phyloP scores from a whole-genome alignment of 2,329 filamentous ascomycete species.

The Exophiala sideris region DNA sequence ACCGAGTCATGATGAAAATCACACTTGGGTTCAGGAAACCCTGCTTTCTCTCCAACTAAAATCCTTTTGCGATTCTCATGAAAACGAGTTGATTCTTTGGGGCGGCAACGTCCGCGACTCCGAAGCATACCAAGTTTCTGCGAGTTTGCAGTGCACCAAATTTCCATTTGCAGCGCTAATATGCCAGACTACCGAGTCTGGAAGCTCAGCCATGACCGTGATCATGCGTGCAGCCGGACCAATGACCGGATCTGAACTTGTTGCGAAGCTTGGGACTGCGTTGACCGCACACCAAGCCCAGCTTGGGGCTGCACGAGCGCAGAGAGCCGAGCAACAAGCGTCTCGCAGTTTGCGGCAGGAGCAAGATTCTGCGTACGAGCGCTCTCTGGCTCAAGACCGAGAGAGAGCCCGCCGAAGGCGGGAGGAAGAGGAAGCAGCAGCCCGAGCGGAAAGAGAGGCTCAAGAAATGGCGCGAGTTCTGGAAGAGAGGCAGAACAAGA shows the following conservation, averaged over 20 bases:
- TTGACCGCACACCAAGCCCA: constrained; percentile 74
- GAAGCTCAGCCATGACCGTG: constrained; percentile 76
- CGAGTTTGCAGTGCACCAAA: constrained; percentile 81
- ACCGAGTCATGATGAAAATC: constrained; percentile 91
- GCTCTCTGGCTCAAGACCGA: constrained; percentile 80
- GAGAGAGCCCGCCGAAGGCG: constrained; percentile 73
- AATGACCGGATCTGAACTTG: constrained; percentile 65
- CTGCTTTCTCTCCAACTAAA: constrained; percentile 72
- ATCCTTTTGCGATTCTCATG: constrained; percentile 68
- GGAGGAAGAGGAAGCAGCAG: constrained; percentile 67
- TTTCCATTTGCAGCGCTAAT: constrained; percentile 87
- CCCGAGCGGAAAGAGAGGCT: constrained; percentile 63
- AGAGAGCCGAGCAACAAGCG: constrained; percentile 75
- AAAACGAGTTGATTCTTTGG: constrained; percentile 84
- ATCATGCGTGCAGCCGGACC: constrained; percentile 74
- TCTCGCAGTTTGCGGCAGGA: constrained; percentile 77
- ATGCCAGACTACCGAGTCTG: constrained; percentile 77
- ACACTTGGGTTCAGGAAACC: constrained; percentile 75
- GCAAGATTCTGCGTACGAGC: constrained; percentile 91
- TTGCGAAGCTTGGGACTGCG: constrained; percentile 69
- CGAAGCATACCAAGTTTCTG: constrained; percentile 90
- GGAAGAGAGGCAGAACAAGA: constrained; percentile 53
- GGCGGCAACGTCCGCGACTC: constrained; percentile 88
- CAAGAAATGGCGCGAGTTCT: constrained; percentile 43
- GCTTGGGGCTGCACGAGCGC: constrained; percentile 69